A percentile compares a stretch with the other conserved stretches of the same genome.
Evolutionary conservation across 1,284 basidiomycete species (phyloP).

Genomic region (Golubevia pallescens): DNA sequence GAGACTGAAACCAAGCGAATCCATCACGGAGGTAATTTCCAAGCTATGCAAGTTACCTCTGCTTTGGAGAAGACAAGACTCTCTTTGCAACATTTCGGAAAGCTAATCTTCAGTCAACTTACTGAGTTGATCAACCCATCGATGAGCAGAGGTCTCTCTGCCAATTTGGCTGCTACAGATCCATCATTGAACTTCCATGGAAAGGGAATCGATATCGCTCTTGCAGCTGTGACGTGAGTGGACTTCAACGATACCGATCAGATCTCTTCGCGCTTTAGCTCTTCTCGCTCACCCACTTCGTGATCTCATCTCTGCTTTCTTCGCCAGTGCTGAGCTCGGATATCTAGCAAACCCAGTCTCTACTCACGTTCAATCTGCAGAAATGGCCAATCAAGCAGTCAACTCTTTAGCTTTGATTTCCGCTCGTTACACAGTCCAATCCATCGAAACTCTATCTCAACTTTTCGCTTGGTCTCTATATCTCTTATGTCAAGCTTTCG

Average conservation of each 20-base stretch:
- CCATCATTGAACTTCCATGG: slow-evolving; percentile 73
- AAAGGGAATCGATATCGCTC: slow-evolving; percentile 83
- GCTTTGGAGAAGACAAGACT: slow-evolving; percentile 87
- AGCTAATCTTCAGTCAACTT: slow-evolving; percentile 80
- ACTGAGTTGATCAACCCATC: slow-evolving; percentile 75
- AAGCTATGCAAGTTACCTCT: slow-evolving; percentile 83
- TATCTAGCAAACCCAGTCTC: slow-evolving; percentile 82
- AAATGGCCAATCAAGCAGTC: slow-evolving; percentile 49
- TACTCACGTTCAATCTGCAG: slow-evolving; percentile 74
- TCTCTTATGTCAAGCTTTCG: slow-evolving; percentile 48
- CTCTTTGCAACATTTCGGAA: slow-evolving; percentile 79
- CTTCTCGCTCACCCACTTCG: background rate
- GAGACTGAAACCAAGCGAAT: slow-evolving; percentile 74
- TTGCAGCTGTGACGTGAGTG: slow-evolving; percentile 27
- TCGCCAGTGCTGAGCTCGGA: slow-evolving; percentile 77
- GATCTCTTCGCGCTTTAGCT: background rate
- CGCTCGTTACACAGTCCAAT: slow-evolving; percentile 33
- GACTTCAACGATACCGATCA: background rate
- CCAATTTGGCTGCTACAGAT: slow-evolving; percentile 41
- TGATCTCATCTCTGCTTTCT: slow-evolving; percentile 70
- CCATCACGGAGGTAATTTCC: slow-evolving; percentile 86
- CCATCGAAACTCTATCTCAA: slow-evolving; percentile 30
- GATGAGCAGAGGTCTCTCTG: slow-evolving; percentile 38
- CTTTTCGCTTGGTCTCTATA: slow-evolving; percentile 52
- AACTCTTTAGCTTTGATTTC: slow-evolving; percentile 45